A percentile compares a stretch with the other conserved stretches of the same genome.
These are phyloP conservation scores for Apiotrichum gamsii DNA, from an alignment of 1,284 basidiomycete species.

Conservation along the genomic window DNA sequence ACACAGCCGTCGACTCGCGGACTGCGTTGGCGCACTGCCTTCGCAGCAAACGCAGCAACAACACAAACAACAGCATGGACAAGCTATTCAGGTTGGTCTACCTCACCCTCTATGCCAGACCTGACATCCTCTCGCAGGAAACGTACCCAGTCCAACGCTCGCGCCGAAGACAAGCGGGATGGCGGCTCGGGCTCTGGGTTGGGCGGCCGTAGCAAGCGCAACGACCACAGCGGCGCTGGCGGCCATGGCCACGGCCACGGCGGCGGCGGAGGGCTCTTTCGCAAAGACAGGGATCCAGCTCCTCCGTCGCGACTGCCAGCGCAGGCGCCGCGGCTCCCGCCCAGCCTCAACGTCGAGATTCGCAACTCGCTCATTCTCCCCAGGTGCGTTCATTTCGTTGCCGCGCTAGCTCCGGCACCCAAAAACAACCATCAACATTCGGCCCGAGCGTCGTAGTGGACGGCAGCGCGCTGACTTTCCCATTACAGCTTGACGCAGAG, in stretches of 20 bases:
- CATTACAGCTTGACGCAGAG: slow-evolving; percentile 36
- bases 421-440: no score
- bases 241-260: no score
- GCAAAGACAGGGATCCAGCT: slow-evolving; percentile 1
- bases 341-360: slow-evolving; percentile 38
- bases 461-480: neutral
- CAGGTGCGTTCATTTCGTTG: slow-evolving; percentile 23
- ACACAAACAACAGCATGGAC: slow-evolving; percentile 10
- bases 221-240: no score
- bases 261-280: neutral
- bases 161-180: no score
- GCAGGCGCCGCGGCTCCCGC: slow-evolving; percentile 10
- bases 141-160: neutral
- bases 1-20: neutral
- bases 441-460: no score
- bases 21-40: neutral
- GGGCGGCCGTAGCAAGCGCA: no score
- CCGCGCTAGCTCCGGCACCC: no score
- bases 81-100: no score
- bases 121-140: no score
- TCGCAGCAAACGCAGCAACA: neutral
- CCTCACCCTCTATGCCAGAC: no score
- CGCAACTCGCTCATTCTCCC: slow-evolving; percentile 43
- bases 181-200: no score
- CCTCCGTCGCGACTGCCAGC: neutral